phyloP scores from a whole-genome alignment of 345 rosid species.

The Hypericum perforatum region DNA sequence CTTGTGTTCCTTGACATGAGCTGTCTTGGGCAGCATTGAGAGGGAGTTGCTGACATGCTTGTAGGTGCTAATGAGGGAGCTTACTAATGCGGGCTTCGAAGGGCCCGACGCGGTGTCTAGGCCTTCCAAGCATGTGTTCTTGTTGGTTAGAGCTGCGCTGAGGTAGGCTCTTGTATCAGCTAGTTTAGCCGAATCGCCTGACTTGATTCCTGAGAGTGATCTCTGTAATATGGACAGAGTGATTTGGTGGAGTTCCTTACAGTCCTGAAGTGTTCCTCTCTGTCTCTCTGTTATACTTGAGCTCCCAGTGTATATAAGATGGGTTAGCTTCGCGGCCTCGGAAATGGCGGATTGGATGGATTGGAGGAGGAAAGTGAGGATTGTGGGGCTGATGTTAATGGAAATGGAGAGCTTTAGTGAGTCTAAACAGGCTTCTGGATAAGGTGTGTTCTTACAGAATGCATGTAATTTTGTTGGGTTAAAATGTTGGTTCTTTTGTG shows the following conservation, averaged over 20 bases:
- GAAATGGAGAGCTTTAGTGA: slow-evolving; percentile 66
- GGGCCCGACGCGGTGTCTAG: slow-evolving; percentile 66
- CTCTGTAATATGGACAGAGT: slow-evolving; percentile 39
- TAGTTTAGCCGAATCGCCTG: slow-evolving; percentile 28
- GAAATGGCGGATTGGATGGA: slow-evolving; percentile 55
- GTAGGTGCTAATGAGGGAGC: slow-evolving; percentile 40
- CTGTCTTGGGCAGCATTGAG: slow-evolving; percentile 39
- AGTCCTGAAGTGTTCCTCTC: slow-evolving; percentile 74
- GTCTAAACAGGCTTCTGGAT: slow-evolving; percentile 55
- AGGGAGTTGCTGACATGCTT: slow-evolving; percentile 73
- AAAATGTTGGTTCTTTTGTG: slow-evolving; percentile 17
- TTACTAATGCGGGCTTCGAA: slow-evolving; percentile 37
- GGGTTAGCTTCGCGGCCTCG: slow-evolving; percentile 49
- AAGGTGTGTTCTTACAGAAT: slow-evolving; percentile 53
- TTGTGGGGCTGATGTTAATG: slow-evolving; percentile 48
- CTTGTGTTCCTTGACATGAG: slow-evolving; percentile 24
- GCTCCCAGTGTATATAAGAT: slow-evolving; percentile 25
- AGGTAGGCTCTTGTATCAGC: slow-evolving; percentile 56
- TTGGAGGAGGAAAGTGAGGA: slow-evolving; percentile 47
- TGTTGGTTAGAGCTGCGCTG: slow-evolving; percentile 75
- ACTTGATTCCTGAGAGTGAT: slow-evolving; percentile 35
- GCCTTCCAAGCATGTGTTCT: slow-evolving; percentile 81
- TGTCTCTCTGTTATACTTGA: slow-evolving; percentile 45
- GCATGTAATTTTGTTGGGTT: slow-evolving; percentile 14
- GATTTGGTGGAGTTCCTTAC: slow-evolving; percentile 69